phyloP scores from a whole-genome alignment of 257 asterid genomes.

The Verbena officinalis region DNA sequence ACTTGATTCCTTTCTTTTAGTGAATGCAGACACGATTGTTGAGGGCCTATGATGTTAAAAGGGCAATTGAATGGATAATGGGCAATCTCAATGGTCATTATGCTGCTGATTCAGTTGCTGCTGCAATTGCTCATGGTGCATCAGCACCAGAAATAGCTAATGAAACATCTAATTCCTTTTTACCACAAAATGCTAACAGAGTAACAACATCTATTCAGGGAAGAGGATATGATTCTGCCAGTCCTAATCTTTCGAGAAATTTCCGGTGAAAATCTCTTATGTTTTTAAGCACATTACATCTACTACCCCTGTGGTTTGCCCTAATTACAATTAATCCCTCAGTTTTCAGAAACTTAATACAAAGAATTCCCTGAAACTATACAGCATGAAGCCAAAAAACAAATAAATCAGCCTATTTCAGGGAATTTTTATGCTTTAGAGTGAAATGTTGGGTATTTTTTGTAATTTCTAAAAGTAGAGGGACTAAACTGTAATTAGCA shows the following conservation, averaged over 20 bases:
- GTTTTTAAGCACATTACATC: no score
- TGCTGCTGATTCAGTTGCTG: conserved; percentile 98
- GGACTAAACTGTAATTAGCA: no score
- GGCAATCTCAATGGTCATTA: conserved; percentile 92
- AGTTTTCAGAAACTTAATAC: no score
- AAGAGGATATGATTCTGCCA: conserved; percentile 68
- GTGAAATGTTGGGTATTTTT: no score
- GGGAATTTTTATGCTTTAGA: no score
- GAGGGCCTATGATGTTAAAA: conserved; percentile 94
- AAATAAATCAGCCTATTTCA: no score
- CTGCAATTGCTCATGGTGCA: conserved; percentile 97
- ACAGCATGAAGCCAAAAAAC: no score
- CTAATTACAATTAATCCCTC: no score
- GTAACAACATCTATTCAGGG: conserved; percentile 50
- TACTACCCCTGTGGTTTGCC: no score
- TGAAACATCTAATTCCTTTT: conserved; percentile 53
- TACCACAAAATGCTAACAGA: conserved; percentile 45
- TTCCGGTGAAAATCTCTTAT: conserved; percentile 63
- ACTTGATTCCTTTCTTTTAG: conserved; percentile 82
- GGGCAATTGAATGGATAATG: conserved; percentile 95
- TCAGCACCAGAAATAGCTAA: conserved; percentile 68
- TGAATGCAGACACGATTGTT: conserved; percentile 96
- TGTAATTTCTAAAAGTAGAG: no score
- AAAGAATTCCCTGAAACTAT: no score
- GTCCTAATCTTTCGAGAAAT: conserved; percentile 63